Evolutionary conservation across 495 filamentous ascomycete genomes (phyloP), one percentile per base, ranked within the genome.

Genomic region (Tetracladium marchalianum): DNA sequence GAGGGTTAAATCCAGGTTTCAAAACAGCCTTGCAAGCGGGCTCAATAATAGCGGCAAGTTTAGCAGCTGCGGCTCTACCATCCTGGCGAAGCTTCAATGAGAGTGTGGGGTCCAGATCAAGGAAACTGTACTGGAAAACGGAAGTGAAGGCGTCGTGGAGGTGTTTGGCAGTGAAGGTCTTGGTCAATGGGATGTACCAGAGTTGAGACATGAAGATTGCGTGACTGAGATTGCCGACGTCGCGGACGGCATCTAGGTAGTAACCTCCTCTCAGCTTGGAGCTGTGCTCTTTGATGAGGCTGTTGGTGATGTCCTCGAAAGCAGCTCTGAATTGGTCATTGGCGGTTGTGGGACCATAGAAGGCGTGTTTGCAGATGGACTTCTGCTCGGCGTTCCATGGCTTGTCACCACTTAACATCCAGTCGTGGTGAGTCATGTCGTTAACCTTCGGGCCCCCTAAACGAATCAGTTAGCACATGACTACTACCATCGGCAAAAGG

Each of bases 141-240:
- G 79, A 69, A 0, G 83, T 71, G 7, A 90, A 65, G n/a, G 78
- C 72, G 61, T 75, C 78, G 63, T 86, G 88, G 45, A 90, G 64
- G 62, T 90, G 84, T 24, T 88, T 73, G 50, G 83, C 82, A 7
- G 77, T 82, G 66, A 85, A 89, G 33, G 85, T 62, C 79, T 64
- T 84, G 22, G 22, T 82, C 46, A 90, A 64, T 0, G 85, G 80
- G 1, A 92, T 69, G 17, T 76, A 73, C 58, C 87, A 87, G 24
- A 89, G 56, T 32, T 71, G 71, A 7, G 84, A 70, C 1, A 75
- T 83, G 41, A 90, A 89, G 58, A 82, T 73, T 6, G 82, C 76
- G 2, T 80, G 82, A 0, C 75, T 80, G 7, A 85, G 52, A 56
- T 88, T 90, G 39, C 80, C 86, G 24, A 90, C 72, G 50, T 90